A percentile compares a stretch with the other conserved stretches of the same genome.
phyloP scores from a whole-genome alignment of 805 yeast genomes.

The Candida ipomoeae region DNA sequence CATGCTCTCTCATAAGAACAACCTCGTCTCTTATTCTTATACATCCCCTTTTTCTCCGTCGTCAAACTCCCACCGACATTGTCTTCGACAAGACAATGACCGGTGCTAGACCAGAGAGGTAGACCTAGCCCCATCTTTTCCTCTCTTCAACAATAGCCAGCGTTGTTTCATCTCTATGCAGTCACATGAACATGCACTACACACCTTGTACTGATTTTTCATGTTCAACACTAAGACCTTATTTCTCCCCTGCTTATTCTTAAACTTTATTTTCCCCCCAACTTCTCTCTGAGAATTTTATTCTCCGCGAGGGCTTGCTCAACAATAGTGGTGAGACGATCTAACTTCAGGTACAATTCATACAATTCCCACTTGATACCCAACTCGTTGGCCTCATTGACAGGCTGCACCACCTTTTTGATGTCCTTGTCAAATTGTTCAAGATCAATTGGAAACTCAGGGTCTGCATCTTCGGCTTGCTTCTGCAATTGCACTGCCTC shows the following conservation, averaged over 20 bases:
- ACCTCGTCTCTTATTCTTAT: no score
- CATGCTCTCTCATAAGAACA: no score
- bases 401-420: slow-evolving; percentile 53
- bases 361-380: slow-evolving; percentile 66
- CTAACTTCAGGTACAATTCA: slow-evolving; percentile 50
- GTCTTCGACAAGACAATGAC: no score
- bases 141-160: background rate
- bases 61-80: no score
- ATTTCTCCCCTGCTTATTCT: no score
- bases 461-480: slow-evolving; percentile 65
- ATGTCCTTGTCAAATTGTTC: slow-evolving; percentile 50
- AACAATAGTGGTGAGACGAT: slow-evolving; percentile 40
- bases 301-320: slow-evolving; percentile 36
- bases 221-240: no score
- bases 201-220: no score
- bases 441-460: slow-evolving; percentile 54
- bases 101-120: no score
- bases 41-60: no score
- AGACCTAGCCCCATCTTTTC: background rate
- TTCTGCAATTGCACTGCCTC: slow-evolving; percentile 46
- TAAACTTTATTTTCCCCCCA: background rate
- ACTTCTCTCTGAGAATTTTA: slow-evolving; percentile 17
- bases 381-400: slow-evolving; percentile 46
- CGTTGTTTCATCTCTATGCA: no score
- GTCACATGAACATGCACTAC: no score